A percentile compares a stretch with the other conserved stretches of the same genome.
Conservation (phyloP, 192 early-diverging fungal species). For the Backusella morwellensis region DNA sequence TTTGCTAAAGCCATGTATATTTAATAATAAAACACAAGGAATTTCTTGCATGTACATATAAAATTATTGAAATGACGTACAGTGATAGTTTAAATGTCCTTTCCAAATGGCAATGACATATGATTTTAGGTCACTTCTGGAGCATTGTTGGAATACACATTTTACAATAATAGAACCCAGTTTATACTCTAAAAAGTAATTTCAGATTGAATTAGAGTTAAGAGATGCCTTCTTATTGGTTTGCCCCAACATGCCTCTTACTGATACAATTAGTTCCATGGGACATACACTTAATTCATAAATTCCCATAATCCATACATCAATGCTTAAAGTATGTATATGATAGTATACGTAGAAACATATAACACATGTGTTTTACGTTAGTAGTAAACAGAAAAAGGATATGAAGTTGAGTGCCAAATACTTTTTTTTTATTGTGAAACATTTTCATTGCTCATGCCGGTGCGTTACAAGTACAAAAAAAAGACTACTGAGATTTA, state of each 20-base stretch:
- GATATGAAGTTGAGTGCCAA: not conserved
- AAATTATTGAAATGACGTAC: no score
- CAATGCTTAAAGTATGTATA: not conserved
- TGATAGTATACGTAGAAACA: not conserved
- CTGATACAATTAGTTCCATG: not conserved
- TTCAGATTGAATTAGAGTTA: not conserved
- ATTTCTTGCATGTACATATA: not conserved
- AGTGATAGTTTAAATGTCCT: no score
- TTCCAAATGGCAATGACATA: not conserved
- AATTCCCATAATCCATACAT: not conserved
- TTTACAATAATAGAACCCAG: not conserved
- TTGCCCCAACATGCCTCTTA: not conserved
- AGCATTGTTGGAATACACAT: not conserved
- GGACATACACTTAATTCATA: not conserved
- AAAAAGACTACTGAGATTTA: slow-evolving; percentile 1
- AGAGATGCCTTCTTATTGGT: not conserved
- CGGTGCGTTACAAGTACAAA: not conserved
- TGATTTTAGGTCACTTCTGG: not conserved
- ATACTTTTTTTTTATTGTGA: not conserved
- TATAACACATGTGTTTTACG: not conserved
- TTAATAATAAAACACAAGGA: not conserved
- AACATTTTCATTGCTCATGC: not conserved
- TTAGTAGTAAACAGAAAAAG: not conserved
- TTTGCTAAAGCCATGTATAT: not conserved
- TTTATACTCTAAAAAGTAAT: not conserved